A percentile compares a stretch with the other conserved stretches of the same genome.
These are phyloP conservation scores for Mycocentrospora acerina DNA, from an alignment of 2,329 filamentous ascomycete species.

Conservation along the genomic window DNA sequence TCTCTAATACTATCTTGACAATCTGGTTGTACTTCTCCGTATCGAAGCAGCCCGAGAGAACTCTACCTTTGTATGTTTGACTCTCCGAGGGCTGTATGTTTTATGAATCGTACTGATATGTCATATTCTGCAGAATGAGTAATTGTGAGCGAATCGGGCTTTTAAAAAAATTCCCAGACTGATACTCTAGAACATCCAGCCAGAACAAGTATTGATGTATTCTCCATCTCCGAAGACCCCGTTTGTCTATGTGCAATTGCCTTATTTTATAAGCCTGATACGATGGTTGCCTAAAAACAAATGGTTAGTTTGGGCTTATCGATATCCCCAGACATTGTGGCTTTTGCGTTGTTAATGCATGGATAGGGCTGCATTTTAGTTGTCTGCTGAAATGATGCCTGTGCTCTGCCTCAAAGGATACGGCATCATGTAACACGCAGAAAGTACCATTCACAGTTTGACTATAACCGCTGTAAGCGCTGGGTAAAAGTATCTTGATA, in stretches of 20 bases:
- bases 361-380: no score
- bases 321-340: no score
- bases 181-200: slow-evolving; percentile 4
- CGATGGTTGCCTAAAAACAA: no score
- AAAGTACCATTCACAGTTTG: no score
- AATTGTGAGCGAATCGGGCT: slow-evolving; percentile 4
- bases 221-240: slow-evolving; percentile 4
- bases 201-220: slow-evolving; percentile 4
- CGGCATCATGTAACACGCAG: no score
- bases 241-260: slow-evolving; percentile 3
- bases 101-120: slow-evolving; percentile 4
- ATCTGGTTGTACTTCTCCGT: slow-evolving; percentile 3
- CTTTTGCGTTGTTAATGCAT: no score
- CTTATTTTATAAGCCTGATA: no score
- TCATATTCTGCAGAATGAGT: neutral
- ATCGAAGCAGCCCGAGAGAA: slow-evolving; percentile 2
- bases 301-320: no score
- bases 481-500: no score
- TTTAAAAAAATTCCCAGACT: neutral
- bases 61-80: slow-evolving; percentile 4
- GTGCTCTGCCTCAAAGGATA: no score
- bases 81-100: slow-evolving; percentile 1
- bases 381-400: no score
- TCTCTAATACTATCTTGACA: slow-evolving; percentile 3
- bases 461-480: no score